These are phyloP conservation scores for Scalesia atractyloides DNA, from an alignment of 129 eudicot genomes.

Conservation along the genomic window DNA sequence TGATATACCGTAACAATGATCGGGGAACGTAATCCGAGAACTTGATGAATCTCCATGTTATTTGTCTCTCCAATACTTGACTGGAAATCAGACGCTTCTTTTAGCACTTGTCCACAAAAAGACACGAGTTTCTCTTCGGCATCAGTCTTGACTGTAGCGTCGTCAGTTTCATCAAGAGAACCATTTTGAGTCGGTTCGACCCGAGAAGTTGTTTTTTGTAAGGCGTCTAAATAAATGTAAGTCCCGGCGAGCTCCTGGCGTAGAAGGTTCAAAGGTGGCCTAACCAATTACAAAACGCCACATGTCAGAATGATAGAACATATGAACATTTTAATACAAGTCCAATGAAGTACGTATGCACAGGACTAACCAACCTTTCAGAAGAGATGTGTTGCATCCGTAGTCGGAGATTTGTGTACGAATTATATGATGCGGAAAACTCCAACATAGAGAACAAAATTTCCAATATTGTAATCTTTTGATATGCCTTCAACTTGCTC, in stretches of 20 bases:
- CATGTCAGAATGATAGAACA: conserved; percentile 20
- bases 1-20: conserved; percentile 73
- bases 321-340: background rate
- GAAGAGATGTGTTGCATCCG: conserved; percentile 87
- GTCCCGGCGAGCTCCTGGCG: conserved; percentile 97
- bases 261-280: conserved; percentile 94
- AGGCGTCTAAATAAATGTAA: conserved; percentile 76
- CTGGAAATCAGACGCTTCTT: conserved; percentile 96
- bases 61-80: conserved; percentile 68
- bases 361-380: conserved; percentile 60
- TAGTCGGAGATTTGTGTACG: conserved; percentile 80
- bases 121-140: conserved; percentile 91
- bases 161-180: conserved; percentile 38
- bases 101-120: conserved; percentile 82
- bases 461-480: conserved; percentile 77
- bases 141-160: conserved; percentile 27
- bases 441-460: conserved; percentile 80
- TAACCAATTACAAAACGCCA: conserved; percentile 40
- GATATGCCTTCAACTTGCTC: conserved; percentile 74
- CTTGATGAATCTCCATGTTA: conserved; percentile 87
- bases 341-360: background rate
- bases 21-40: conserved; percentile 94
- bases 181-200: conserved; percentile 32
- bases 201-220: conserved; percentile 75
- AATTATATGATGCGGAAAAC: conserved; percentile 96